phyloP scores from a whole-genome alignment of 1,139 yeast species.

The Debaryomyces udenii region DNA sequence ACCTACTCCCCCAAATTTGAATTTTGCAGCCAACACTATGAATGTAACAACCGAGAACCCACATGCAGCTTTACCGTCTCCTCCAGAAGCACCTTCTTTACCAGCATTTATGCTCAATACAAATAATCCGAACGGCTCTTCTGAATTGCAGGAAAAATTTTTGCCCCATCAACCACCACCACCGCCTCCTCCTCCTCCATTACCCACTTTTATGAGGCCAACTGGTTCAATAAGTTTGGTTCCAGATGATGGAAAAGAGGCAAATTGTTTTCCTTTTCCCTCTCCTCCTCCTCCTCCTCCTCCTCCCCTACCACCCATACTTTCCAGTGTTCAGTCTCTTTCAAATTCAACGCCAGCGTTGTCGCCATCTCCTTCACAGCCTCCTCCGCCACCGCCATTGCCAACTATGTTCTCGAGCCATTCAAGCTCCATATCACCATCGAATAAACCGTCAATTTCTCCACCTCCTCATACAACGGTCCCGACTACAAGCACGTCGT shows the following conservation, averaged over 20 bases:
- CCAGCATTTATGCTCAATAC: constrained; percentile 12
- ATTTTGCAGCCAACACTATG: not conserved
- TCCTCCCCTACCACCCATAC: constrained; percentile 15
- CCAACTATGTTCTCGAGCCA: constrained; percentile 12
- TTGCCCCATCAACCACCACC: constrained; percentile 15
- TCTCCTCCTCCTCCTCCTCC: constrained; percentile 28
- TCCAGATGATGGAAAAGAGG: constrained; percentile 2
- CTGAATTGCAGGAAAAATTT: constrained; percentile 4
- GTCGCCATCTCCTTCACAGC: not conserved
- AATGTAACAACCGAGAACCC: not conserved
- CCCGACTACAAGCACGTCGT: not conserved
- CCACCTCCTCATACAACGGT: constrained; percentile 4
- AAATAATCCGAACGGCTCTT: constrained; percentile 10
- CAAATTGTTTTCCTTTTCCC: constrained; percentile 22
- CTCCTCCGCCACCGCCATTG: constrained; percentile 18
- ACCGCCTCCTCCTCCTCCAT: constrained; percentile 28
- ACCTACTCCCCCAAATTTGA: constrained; percentile 31
- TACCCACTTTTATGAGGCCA: constrained; percentile 13
- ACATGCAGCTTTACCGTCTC: constrained; percentile 23
- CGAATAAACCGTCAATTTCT: constrained; percentile 14
- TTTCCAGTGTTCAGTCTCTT: not conserved
- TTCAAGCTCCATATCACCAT: constrained; percentile 20
- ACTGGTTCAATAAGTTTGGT: not conserved
- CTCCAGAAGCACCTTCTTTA: constrained; percentile 28
- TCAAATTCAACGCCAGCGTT: not conserved